Evolutionary conservation across 495 filamentous ascomycete species (phyloP).

Genomic region (Neurospora sp.): DNA sequence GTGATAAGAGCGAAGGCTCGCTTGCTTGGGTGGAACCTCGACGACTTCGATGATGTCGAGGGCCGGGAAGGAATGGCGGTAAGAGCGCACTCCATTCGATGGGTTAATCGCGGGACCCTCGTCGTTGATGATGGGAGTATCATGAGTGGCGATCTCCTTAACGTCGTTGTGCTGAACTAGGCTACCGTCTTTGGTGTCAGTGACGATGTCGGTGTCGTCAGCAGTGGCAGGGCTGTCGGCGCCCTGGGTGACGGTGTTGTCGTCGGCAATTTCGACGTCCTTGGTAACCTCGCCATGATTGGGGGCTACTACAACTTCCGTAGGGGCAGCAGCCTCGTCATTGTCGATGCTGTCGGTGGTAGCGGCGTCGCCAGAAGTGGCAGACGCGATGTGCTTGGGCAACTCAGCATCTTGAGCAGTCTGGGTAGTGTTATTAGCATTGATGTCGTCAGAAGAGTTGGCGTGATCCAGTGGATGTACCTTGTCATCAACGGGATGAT

Average conservation of each 20-base stretch:
- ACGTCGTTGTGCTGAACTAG: too few species aligned
- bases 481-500: not conserved
- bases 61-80: not conserved
- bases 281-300: not conserved
- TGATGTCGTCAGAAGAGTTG: not conserved
- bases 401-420: not conserved
- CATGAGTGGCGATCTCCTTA: not conserved
- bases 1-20: not conserved
- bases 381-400: not conserved
- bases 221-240: not conserved
- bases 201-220: not conserved
- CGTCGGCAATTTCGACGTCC: not conserved
- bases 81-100: not conserved
- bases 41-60: not conserved
- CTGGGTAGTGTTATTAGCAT: not conserved
- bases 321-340: accelerated
- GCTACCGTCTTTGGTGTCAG: too few species aligned
- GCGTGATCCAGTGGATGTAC: not conserved
- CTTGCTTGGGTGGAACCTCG: not conserved
- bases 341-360: not conserved
- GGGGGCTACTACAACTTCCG: accelerated
- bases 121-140: not conserved
- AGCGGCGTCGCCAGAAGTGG: not conserved
- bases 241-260: not conserved
- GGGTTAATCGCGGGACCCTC: not conserved